Conservation (phyloP, 805 yeast genomes). For the Danielozyma ontarioensis region DNA sequence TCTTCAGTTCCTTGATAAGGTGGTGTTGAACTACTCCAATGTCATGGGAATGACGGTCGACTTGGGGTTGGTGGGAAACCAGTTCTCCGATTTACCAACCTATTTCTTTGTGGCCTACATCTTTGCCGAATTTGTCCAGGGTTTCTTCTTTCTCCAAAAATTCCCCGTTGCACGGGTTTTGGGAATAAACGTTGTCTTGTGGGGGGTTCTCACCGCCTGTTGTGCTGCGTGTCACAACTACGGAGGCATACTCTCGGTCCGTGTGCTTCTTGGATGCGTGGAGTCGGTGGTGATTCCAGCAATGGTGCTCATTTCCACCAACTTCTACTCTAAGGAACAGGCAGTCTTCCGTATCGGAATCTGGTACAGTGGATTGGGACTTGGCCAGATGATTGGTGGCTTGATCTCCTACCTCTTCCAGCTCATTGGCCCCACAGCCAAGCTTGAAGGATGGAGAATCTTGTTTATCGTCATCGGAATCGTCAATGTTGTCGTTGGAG, state of each 20-base stretch:
- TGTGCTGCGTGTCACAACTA: constrained; percentile 9
- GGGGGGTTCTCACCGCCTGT: constrained; percentile 10
- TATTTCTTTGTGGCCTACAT: constrained; percentile 12
- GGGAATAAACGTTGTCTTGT: constrained; percentile 8
- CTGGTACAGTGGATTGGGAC: constrained; percentile 14
- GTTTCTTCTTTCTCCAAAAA: constrained; percentile 8
- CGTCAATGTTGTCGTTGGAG: constrained; percentile 12
- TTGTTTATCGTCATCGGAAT: constrained; percentile 16
- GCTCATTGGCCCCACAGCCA: constrained; percentile 7
- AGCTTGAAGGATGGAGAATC: constrained; percentile 14
- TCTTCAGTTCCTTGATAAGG: constrained; percentile 12
- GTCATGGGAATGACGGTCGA: constrained; percentile 12
- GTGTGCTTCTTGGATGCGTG: constrained; percentile 10
- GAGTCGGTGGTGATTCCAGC: constrained; percentile 12
- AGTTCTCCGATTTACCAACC: constrained; percentile 11
- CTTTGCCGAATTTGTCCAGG: constrained; percentile 10
- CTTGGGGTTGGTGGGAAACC: constrained; percentile 10
- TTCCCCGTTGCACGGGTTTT: constrained; percentile 11
- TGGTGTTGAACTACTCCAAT: constrained; percentile 10
- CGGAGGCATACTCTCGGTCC: constrained; percentile 8
- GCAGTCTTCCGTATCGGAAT: constrained; percentile 12
- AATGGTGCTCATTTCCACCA: constrained; percentile 9
- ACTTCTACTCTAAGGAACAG: constrained; percentile 8
- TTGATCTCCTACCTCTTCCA: constrained; percentile 14
- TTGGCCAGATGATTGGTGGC: constrained; percentile 17